Evolutionary conservation across 2,329 filamentous ascomycete species (phyloP).

Genomic region (Dothistroma pini): DNA sequence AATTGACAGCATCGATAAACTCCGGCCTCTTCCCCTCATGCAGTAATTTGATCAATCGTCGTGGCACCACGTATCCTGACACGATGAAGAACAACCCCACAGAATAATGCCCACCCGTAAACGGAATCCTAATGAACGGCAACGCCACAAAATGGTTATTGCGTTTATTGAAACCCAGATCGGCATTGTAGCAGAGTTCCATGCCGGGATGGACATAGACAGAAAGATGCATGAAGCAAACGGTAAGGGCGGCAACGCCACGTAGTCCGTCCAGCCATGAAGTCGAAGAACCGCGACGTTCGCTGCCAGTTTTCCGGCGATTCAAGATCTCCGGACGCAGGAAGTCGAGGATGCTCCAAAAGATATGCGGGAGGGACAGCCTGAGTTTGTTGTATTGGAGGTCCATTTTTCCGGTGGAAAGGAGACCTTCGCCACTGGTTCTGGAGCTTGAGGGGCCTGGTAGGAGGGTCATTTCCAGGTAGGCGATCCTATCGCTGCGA

Average conservation of each 20-base stretch:
- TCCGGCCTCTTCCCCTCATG: conserved; percentile 34
- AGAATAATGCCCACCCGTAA: conserved; percentile 59
- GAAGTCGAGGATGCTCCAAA: conserved; percentile 4
- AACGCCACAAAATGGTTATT: conserved; percentile 46
- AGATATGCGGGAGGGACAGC: not conserved
- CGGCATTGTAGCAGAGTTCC: conserved; percentile 31
- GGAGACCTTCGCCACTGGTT: not conserved
- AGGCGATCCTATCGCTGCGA: not conserved
- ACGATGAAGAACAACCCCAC: conserved; percentile 52
- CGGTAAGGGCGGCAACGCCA: conserved; percentile 62
- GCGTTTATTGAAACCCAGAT: conserved; percentile 37
- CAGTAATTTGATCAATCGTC: conserved; percentile 39
- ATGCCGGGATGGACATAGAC: conserved; percentile 54
- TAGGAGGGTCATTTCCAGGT: not conserved
- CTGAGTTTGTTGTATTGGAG: not conserved
- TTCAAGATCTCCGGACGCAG: conserved; percentile 17
- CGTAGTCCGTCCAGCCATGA: conserved; percentile 62
- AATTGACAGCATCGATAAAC: conserved; percentile 44
- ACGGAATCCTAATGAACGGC: conserved; percentile 57
- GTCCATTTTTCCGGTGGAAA: not conserved
- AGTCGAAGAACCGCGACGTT: conserved; percentile 35
- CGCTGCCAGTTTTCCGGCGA: conserved; percentile 7
- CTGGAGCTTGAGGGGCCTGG: not conserved
- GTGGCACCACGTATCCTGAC: conserved; percentile 49
- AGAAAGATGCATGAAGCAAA: conserved; percentile 60